These are phyloP conservation scores for Gelatoporia subvermispora DNA, from an alignment of 768 basidiomycete species.

Conservation along the genomic window DNA sequence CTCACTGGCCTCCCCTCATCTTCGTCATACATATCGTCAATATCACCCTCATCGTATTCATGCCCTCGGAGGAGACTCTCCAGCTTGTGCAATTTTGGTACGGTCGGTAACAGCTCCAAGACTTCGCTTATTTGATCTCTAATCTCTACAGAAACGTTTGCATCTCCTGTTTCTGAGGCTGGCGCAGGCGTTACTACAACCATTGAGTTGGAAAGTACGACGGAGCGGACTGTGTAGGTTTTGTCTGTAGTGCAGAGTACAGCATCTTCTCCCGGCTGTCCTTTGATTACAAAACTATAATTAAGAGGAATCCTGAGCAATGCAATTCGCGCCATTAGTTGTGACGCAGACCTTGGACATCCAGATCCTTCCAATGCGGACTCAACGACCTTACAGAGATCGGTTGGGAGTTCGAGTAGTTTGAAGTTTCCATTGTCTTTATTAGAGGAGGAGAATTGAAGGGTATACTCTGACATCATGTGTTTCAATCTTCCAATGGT, in stretches of 20 bases:
- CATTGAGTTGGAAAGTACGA: conserved; percentile 85
- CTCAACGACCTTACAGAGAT: conserved; percentile 61
- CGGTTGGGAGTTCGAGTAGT: conserved; percentile 69
- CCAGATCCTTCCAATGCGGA: conserved; percentile 33
- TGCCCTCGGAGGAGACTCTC: conserved; percentile 52
- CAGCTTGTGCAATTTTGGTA: conserved; percentile 74
- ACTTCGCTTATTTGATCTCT: conserved; percentile 80
- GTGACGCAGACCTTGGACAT: conserved; percentile 23
- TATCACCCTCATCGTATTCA: conserved; percentile 66
- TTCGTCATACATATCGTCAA: conserved; percentile 23
- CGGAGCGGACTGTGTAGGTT: conserved; percentile 81
- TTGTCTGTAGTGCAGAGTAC: conserved; percentile 79
- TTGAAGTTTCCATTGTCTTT: conserved; percentile 53
- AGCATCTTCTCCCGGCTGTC: conserved; percentile 76
- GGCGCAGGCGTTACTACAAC: conserved; percentile 55
- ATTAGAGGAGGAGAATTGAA: conserved; percentile 13
- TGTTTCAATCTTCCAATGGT: too few species aligned
- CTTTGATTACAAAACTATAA: conserved; percentile 71
- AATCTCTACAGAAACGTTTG: conserved; percentile 49
- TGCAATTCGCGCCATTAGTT: neutral
- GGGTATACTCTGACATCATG: conserved; percentile 11
- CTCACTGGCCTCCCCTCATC: conserved; percentile 2
- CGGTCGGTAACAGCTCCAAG: conserved; percentile 72
- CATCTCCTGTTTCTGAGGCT: conserved; percentile 13
- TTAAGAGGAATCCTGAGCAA: neutral